phyloP scores from a whole-genome alignment of 805 yeast genomes.

The Candida boidinii region DNA sequence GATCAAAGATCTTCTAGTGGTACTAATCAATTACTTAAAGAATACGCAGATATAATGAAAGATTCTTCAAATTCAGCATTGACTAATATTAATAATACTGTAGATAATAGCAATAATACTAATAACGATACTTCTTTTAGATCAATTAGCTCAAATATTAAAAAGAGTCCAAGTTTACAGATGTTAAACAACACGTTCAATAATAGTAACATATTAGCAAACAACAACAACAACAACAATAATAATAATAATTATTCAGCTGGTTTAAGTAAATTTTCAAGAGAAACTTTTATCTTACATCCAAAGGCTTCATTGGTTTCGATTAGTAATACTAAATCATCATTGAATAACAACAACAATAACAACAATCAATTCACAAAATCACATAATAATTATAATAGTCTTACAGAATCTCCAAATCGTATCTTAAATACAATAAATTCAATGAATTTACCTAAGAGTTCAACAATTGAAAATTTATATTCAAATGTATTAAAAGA shows the following conservation, averaged over 20 bases:
- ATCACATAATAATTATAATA: no score
- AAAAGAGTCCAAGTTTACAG: background rate
- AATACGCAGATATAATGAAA: conserved; percentile 7
- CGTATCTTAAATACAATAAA: no score
- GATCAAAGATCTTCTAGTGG: conserved; percentile 18
- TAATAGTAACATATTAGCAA: conserved; percentile 1
- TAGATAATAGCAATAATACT: conserved; percentile 7
- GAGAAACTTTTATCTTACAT: conserved; percentile 19
- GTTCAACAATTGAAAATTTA: conserved; percentile 15
- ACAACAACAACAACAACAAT: conserved; percentile 1
- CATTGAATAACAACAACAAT: background rate
- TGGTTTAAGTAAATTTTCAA: no score
- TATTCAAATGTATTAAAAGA: conserved; percentile 18
- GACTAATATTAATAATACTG: conserved; percentile 2
- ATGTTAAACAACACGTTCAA: background rate
- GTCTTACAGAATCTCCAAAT: no score
- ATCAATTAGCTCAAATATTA: background rate
- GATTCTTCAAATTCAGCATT: conserved; percentile 1
- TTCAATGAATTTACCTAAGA: conserved; percentile 2
- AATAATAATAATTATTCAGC: conserved; percentile 13
- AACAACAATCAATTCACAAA: conserved; percentile 4
- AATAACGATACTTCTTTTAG: conserved; percentile 2
- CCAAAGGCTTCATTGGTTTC: conserved; percentile 27
- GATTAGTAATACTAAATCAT: conserved; percentile 8
- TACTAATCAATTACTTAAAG: conserved; percentile 14